Conservation (phyloP, 2,329 filamentous ascomycete genomes). For the Sclerotinia subarctica region DNA sequence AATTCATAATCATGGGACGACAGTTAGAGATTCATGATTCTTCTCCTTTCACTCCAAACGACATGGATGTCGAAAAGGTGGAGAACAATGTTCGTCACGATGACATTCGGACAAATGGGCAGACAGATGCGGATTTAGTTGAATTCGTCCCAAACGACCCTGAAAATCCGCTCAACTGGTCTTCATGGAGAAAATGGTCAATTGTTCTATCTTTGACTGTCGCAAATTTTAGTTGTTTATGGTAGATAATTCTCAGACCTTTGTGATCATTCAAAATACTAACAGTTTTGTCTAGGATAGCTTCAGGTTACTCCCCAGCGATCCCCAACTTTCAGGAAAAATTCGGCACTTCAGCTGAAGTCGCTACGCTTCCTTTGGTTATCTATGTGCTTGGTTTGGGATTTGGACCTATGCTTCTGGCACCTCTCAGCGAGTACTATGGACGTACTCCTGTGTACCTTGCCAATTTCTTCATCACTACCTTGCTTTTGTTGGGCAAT, state of each 20-base stretch:
- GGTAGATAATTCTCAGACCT: conserved; percentile 48
- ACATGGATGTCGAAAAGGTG: conserved; percentile 10
- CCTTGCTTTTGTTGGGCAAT: conserved; percentile 60
- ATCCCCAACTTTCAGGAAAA: neutral
- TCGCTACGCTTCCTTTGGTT: conserved; percentile 23
- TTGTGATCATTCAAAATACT: conserved; percentile 46
- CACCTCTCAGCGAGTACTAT: conserved; percentile 59
- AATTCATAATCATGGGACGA: neutral
- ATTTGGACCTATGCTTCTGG: conserved; percentile 58
- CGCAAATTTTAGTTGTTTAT: conserved; percentile 31
- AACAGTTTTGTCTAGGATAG: conserved; percentile 39
- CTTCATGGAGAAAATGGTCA: conserved; percentile 27
- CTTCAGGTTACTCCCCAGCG: conserved; percentile 11
- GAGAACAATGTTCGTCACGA: neutral
- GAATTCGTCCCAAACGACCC: conserved; percentile 27
- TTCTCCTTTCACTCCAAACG: neutral
- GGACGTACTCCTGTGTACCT: conserved; percentile 48
- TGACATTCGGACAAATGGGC: neutral
- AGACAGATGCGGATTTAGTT: neutral
- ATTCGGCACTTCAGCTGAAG: conserved; percentile 7
- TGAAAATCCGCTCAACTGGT: conserved; percentile 34
- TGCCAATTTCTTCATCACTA: conserved; percentile 47
- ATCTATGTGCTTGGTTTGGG: conserved; percentile 59
- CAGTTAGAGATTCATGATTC: neutral
- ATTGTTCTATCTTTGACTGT: conserved; percentile 33